phyloP scores from a whole-genome alignment of 2,329 filamentous ascomycete species.

The Pseudohalonectria lignicola region DNA sequence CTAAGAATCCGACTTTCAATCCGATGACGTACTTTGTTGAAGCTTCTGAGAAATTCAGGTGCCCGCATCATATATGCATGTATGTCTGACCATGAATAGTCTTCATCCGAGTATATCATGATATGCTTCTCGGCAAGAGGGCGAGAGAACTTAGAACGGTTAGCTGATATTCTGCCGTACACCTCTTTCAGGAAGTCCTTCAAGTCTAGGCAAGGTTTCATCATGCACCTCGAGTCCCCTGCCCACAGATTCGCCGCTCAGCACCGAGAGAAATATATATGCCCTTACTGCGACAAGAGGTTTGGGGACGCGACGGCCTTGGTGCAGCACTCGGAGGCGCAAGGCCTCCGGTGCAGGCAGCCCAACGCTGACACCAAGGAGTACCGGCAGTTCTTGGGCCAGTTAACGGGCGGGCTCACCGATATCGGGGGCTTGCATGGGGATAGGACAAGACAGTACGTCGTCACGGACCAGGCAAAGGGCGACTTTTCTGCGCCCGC shows the following conservation, averaged over 20 bases:
- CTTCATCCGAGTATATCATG: no score
- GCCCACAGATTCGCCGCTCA: no score
- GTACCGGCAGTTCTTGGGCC: conserved; percentile 24
- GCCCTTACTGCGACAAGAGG: conserved; percentile 29
- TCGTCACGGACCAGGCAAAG: conserved; percentile 9
- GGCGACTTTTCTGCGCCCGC: no score
- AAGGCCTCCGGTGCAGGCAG: conserved; percentile 28
- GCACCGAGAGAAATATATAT: conserved; percentile 22
- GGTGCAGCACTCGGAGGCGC: conserved; percentile 36
- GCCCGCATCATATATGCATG: conserved; percentile 41
- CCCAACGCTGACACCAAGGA: conserved; percentile 25
- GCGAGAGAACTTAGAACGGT: no score
- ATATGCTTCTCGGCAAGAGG: no score
- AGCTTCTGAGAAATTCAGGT: conserved; percentile 30
- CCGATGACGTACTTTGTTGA: no score
- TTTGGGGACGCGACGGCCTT: conserved; percentile 31
- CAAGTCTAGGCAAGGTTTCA: conserved; percentile 17
- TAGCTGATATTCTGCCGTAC: no score
- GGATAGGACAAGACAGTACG: conserved; percentile 23
- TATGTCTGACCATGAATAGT: conserved; percentile 26
- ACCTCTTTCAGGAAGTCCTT: conserved; percentile 26
- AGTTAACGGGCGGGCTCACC: conserved; percentile 26
- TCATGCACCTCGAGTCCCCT: conserved; percentile 31
- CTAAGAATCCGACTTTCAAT: no score
- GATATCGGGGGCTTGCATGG: conserved; percentile 19